A percentile compares a stretch with the other conserved stretches of the same genome.
These are phyloP conservation scores for Linum tenue DNA, from an alignment of 345 rosid species.

Conservation along the genomic window DNA sequence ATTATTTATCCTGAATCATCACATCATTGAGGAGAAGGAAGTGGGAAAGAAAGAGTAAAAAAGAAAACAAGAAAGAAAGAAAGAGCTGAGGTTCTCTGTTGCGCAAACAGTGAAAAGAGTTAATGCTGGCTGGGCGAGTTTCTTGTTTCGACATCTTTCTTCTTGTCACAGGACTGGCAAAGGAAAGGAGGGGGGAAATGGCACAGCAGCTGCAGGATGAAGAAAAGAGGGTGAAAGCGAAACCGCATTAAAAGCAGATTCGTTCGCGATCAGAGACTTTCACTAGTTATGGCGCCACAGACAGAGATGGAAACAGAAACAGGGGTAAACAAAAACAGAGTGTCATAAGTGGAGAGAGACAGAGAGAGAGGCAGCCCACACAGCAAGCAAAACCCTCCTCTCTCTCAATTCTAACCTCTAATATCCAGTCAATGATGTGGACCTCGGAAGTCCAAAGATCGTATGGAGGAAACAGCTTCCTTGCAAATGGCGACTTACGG, in stretches of 20 bases:
- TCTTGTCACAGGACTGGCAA: slow-evolving; percentile 8
- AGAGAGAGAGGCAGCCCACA: too few species aligned
- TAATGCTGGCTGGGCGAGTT: slow-evolving; percentile 13
- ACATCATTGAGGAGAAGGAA: not conserved
- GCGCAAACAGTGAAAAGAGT: slow-evolving; percentile 22
- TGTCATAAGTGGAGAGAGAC: too few species aligned
- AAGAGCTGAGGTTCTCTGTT: not conserved
- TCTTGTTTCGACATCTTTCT: slow-evolving; percentile 8
- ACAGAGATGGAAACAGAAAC: not conserved
- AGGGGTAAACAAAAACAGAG: too few species aligned
- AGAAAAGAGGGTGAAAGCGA: slow-evolving; percentile 27
- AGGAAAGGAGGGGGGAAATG: slow-evolving; percentile 1
- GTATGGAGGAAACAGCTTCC: too few species aligned
- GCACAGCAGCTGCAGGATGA: not conserved
- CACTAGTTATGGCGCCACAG: not conserved
- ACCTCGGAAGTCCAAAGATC: too few species aligned
- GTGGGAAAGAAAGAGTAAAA: not conserved
- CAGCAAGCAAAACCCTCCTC: too few species aligned
- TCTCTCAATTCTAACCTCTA: too few species aligned
- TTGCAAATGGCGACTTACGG: too few species aligned
- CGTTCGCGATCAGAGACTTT: slow-evolving; percentile 1
- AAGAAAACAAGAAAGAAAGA: not conserved
- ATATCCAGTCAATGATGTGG: too few species aligned
- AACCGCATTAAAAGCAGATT: slow-evolving; percentile 45
- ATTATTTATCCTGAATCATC: not conserved